phyloP scores from a whole-genome alignment of 352 stramenopile species.

The Globisporangium canariense region DNA sequence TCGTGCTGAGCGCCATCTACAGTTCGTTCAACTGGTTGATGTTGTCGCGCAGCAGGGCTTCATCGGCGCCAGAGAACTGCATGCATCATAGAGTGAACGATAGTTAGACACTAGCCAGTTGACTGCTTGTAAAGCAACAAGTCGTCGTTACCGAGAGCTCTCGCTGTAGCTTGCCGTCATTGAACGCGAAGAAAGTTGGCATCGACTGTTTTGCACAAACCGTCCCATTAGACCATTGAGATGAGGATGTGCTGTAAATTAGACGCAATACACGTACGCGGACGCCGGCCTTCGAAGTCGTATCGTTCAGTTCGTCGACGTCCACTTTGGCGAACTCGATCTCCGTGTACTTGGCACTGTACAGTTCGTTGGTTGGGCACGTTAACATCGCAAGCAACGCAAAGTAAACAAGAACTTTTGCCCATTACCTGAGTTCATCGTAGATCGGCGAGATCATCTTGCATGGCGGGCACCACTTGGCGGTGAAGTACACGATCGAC shows the following conservation, averaged over 20 bases:
- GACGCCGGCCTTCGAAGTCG: constrained; percentile 72
- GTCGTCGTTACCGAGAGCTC: constrained; percentile 56
- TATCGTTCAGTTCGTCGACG: constrained; percentile 81
- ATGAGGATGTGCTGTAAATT: background rate
- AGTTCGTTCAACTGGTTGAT: constrained; percentile 74
- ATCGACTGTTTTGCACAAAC: constrained; percentile 53
- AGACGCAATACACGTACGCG: constrained; percentile 43
- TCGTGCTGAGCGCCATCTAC: constrained; percentile 21
- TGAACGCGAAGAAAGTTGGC: constrained; percentile 86
- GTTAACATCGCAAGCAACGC: background rate
- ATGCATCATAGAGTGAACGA: background rate
- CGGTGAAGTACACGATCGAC: constrained; percentile 87
- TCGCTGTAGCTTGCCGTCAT: constrained; percentile 73
- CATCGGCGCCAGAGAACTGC: constrained; percentile 83
- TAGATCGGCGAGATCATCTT: constrained; percentile 90
- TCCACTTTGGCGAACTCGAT: constrained; percentile 87
- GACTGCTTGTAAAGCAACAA: background rate
- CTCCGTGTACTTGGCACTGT: constrained; percentile 48
- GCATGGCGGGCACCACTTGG: constrained; percentile 89
- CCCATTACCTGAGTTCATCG: constrained; percentile 69
- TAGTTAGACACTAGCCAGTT: background rate
- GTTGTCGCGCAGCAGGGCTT: constrained; percentile 66
- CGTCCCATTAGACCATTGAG: constrained; percentile 5
- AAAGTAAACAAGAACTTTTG: background rate
- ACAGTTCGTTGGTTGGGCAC: background rate